phyloP scores from a whole-genome alignment of 257 asterid genomes.

The Sherardia arvensis region DNA sequence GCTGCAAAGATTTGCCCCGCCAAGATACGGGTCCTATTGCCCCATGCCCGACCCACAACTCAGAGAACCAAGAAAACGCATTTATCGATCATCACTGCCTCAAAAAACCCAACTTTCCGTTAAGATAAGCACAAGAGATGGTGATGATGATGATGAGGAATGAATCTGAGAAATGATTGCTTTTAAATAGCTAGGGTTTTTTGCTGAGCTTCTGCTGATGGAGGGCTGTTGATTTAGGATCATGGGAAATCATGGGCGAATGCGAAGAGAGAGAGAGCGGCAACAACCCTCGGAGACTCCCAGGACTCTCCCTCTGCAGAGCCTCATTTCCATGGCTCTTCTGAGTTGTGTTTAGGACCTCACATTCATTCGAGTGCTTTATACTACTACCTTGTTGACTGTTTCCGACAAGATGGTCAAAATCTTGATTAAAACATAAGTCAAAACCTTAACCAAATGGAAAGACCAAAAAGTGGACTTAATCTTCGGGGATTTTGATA shows the following conservation, averaged over 20 bases:
- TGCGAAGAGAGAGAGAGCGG: constrained; percentile 7
- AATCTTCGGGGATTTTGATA: no score
- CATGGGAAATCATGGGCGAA: constrained; percentile 6
- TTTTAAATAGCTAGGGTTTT: no score
- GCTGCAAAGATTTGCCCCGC: constrained; percentile 18
- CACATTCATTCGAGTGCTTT: neutral
- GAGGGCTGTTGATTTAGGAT: constrained; percentile 3
- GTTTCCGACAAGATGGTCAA: no score
- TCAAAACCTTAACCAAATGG: no score
- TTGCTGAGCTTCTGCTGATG: neutral
- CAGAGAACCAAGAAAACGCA: neutral
- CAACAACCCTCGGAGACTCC: constrained; percentile 8
- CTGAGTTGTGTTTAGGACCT: neutral
- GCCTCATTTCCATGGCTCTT: constrained; percentile 9
- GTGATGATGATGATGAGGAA: neutral
- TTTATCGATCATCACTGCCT: constrained; percentile 1
- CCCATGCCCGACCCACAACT: neutral
- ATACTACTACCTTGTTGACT: no score
- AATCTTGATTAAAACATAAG: no score
- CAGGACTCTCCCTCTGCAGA: constrained; percentile 5
- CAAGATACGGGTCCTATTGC: constrained; percentile 10
- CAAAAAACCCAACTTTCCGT: neutral
- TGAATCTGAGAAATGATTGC: no score
- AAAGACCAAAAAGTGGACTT: no score
- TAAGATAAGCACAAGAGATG: no score